Evolutionary conservation across 1,284 basidiomycete species (phyloP).

Genomic region (Puccinia hordei): DNA sequence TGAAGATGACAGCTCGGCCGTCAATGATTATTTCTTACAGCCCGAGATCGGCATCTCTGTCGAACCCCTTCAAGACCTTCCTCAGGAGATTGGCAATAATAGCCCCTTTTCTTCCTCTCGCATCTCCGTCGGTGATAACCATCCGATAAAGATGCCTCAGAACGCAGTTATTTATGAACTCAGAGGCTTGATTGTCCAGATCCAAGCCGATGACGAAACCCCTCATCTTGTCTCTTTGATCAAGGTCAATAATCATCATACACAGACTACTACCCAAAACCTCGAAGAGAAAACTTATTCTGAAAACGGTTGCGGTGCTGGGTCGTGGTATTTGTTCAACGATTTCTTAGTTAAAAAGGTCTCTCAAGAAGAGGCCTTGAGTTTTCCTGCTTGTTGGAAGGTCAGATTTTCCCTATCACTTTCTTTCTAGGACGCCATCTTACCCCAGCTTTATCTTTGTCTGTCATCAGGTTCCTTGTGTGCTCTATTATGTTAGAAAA

Average conservation of each 20-base stretch:
- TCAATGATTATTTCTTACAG: slow-evolving; percentile 54
- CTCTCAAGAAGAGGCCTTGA: slow-evolving; percentile 79
- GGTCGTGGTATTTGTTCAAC: slow-evolving; percentile 91
- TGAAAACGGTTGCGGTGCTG: slow-evolving; percentile 54
- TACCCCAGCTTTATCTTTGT: neutral
- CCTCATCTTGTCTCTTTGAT: slow-evolving; percentile 88
- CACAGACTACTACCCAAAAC: neutral
- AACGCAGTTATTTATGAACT: slow-evolving; percentile 69
- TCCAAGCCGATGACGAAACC: slow-evolving; percentile 73
- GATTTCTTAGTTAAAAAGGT: slow-evolving; percentile 89
- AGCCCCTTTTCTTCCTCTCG: slow-evolving; percentile 29
- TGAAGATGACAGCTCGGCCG: slow-evolving; percentile 57
- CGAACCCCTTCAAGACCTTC: slow-evolving; percentile 46
- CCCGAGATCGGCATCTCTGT: slow-evolving; percentile 62
- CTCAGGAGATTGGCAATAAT: slow-evolving; percentile 45
- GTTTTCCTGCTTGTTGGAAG: slow-evolving; percentile 90
- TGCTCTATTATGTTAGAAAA: slow-evolving; percentile 80
- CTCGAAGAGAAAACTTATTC: slow-evolving; percentile 59
- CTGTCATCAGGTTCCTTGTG: slow-evolving; percentile 72
- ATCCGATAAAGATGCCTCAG: slow-evolving; percentile 67
- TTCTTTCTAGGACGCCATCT: neutral
- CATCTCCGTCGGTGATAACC: slow-evolving; percentile 53
- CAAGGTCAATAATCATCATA: slow-evolving; percentile 57
- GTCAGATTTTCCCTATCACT: slow-evolving; percentile 60
- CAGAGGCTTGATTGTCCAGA: slow-evolving; percentile 78